Percentiles rank a stretch among this genome's conserved stretches.
These are phyloP conservation scores for Casaregolazyma lundiana DNA, from an alignment of 1,139 yeast species.

Conservation along the genomic window DNA sequence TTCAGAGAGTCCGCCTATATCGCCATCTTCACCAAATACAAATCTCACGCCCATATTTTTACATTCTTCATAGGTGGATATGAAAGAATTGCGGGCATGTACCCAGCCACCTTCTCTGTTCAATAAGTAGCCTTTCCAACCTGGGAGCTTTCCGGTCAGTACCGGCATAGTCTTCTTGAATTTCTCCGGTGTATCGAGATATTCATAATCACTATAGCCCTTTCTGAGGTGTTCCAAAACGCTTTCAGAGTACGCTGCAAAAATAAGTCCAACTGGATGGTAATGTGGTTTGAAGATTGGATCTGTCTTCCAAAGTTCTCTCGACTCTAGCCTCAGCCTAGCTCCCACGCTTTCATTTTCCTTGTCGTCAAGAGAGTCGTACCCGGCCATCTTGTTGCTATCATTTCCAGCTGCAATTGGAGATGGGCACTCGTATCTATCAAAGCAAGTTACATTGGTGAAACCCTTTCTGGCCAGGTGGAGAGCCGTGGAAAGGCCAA, in stretches of 20 bases:
- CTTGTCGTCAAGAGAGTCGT: constrained; percentile 28
- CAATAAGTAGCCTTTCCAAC: constrained; percentile 26
- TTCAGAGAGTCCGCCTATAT: constrained; percentile 14
- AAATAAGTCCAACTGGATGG: constrained; percentile 26
- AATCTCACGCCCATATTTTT: constrained; percentile 34
- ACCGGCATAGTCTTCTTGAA: constrained; percentile 29
- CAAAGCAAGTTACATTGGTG: constrained; percentile 35
- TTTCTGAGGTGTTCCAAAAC: background rate
- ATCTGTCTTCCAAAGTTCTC: constrained; percentile 28
- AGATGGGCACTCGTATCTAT: constrained; percentile 42
- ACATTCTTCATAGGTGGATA: constrained; percentile 31
- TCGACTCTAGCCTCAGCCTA: constrained; percentile 23
- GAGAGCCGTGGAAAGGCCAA: constrained; percentile 39
- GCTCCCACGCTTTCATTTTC: constrained; percentile 4
- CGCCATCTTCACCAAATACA: constrained; percentile 33
- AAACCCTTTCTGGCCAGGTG: constrained; percentile 30
- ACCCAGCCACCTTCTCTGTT: constrained; percentile 38
- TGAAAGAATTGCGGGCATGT: constrained; percentile 33
- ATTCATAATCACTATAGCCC: constrained; percentile 7
- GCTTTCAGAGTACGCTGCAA: constrained; percentile 30
- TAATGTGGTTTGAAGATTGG: constrained; percentile 20
- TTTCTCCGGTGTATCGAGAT: constrained; percentile 26
- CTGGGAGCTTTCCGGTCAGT: constrained; percentile 29
- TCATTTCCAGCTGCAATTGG: constrained; percentile 48
- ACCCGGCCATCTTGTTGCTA: constrained; percentile 38